phyloP scores from a whole-genome alignment of 768 basidiomycete genomes.

The Psilocybe azurescens region DNA sequence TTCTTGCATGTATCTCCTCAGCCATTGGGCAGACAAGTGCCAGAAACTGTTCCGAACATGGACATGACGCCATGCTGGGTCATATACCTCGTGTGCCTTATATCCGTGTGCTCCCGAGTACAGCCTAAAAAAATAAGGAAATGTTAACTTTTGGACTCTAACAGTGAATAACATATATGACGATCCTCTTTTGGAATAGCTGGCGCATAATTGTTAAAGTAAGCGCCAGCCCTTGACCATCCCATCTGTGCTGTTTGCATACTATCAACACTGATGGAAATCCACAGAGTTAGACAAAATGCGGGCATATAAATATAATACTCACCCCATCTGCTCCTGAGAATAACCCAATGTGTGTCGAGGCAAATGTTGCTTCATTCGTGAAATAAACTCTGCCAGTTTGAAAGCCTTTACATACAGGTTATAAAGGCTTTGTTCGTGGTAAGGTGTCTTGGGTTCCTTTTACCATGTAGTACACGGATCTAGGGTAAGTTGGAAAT shows the following conservation, averaged over 20 bases:
- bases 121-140: constrained; percentile 24
- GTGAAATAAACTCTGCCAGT: constrained; percentile 20
- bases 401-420: constrained; percentile 25
- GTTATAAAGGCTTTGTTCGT: constrained; percentile 29
- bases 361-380: constrained; percentile 28
- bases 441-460: constrained; percentile 22
- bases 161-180: not conserved
- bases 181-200: no score
- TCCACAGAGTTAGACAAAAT: not conserved
- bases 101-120: constrained; percentile 32
- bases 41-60: constrained; percentile 28
- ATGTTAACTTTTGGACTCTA: no score
- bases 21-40: constrained; percentile 32
- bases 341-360: constrained; percentile 30
- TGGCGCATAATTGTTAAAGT: no score
- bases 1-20: constrained; percentile 20
- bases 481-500: no score
- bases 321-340: constrained; percentile 32
- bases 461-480: constrained; percentile 19
- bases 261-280: constrained; percentile 21
- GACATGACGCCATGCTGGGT: constrained; percentile 29
- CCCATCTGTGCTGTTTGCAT: constrained; percentile 29
- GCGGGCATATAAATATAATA: not conserved
- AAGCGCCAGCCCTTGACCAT: constrained; percentile 17
- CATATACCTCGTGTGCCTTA: constrained; percentile 25